phyloP scores from a whole-genome alignment of 2,329 filamentous ascomycete species.

The Neofusicoccum sp. region DNA sequence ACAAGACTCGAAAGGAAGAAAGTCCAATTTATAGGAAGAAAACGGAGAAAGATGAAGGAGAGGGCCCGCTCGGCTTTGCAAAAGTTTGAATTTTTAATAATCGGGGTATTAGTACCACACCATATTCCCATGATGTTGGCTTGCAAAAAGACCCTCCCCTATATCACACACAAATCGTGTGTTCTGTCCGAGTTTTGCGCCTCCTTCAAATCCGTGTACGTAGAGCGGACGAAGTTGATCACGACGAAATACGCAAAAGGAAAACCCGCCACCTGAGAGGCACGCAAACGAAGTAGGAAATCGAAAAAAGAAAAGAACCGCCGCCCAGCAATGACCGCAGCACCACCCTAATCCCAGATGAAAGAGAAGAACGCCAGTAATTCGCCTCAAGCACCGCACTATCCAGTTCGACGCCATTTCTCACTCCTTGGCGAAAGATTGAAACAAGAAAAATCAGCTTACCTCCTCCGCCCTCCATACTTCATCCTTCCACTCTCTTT shows the following conservation, averaged over 20 bases:
- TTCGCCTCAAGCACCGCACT: background rate
- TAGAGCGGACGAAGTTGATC: background rate
- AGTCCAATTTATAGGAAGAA: no score
- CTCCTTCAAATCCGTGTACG: background rate
- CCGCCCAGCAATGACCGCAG: background rate
- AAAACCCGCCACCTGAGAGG: background rate
- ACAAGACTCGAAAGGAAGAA: no score
- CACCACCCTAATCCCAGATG: background rate
- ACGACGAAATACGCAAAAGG: background rate
- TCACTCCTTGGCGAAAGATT: background rate
- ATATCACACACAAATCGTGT: no score
- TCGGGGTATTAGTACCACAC: no score
- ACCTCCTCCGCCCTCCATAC: background rate
- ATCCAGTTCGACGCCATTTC: slow-evolving; percentile 7
- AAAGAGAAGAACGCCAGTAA: background rate
- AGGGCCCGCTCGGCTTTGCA: no score
- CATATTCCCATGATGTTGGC: no score
- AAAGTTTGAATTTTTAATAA: no score
- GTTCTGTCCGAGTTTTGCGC: background rate
- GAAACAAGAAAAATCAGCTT: background rate
- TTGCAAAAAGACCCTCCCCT: no score
- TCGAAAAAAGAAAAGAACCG: background rate
- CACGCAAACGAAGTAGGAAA: background rate
- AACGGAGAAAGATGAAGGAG: no score
- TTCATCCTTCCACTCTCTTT: background rate